phyloP scores from a whole-genome alignment of 306 rosid genomes.

The Ormosia semicastrata region DNA sequence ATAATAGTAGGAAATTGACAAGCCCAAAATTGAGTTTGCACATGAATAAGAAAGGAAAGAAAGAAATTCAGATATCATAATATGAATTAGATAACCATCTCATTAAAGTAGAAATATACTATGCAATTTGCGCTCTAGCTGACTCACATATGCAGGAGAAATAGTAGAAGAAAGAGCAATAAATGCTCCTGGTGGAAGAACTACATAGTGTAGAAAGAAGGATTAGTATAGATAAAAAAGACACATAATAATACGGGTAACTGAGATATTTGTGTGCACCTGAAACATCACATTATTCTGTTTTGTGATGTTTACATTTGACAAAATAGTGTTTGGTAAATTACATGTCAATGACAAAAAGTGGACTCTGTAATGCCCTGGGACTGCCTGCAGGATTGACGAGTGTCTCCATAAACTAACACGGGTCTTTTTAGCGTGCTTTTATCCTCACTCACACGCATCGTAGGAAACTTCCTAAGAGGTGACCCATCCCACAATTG shows the following conservation, averaged over 20 bases:
- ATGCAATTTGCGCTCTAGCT: constrained; percentile 71
- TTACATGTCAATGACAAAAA: no score
- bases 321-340: no score
- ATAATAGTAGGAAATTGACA: background rate
- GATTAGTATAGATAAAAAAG: constrained; percentile 25
- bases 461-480: no score
- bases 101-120: constrained; percentile 50
- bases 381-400: no score
- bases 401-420: no score
- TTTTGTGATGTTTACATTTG: no score
- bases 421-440: no score
- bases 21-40: background rate
- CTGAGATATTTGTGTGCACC: constrained; percentile 50
- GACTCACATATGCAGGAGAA: constrained; percentile 72
- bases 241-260: background rate
- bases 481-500: no score
- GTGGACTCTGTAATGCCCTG: no score
- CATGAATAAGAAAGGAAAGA: constrained; percentile 7
- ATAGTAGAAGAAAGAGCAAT: constrained; percentile 69
- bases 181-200: constrained; percentile 79
- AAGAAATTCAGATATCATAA: constrained; percentile 11
- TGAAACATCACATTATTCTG: constrained; percentile 77
- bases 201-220: constrained; percentile 42
- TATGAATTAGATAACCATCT: constrained; percentile 21
- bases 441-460: no score